These are phyloP conservation scores for Dothideomycetes sp. DNA, from an alignment of 2,329 filamentous ascomycete species.

Conservation along the genomic window DNA sequence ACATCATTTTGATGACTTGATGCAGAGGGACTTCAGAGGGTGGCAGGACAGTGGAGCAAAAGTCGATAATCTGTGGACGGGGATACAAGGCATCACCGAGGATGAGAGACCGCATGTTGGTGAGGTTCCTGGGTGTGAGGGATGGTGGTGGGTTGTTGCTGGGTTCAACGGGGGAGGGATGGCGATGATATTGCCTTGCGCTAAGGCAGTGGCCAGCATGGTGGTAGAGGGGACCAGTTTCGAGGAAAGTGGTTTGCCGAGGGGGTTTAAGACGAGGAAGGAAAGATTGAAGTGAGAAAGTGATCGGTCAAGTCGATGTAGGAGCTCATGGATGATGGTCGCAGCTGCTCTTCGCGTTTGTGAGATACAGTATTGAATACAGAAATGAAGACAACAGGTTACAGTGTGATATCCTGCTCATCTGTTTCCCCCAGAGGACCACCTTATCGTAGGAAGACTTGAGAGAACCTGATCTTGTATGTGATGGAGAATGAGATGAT, in stretches of 20 bases:
- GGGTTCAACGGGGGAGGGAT: slow-evolving; percentile 54
- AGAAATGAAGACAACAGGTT: too few species aligned
- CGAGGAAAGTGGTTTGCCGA: slow-evolving; percentile 42
- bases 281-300: slow-evolving; percentile 1
- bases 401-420: too few species aligned
- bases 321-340: too few species aligned
- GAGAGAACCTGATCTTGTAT: too few species aligned
- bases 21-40: slow-evolving; percentile 43
- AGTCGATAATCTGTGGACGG: slow-evolving; percentile 30
- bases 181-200: slow-evolving; percentile 37
- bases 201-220: slow-evolving; percentile 49
- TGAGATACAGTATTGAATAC: too few species aligned
- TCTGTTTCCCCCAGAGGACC: too few species aligned
- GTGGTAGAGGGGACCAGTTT: slow-evolving; percentile 28
- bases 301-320: too few species aligned
- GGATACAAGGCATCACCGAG: slow-evolving; percentile 44
- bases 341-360: too few species aligned
- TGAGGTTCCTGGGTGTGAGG: slow-evolving; percentile 38
- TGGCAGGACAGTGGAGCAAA: slow-evolving; percentile 26
- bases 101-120: slow-evolving; percentile 42
- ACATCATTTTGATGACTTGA: slow-evolving; percentile 39
- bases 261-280: slow-evolving; percentile 37
- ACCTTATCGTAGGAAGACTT: too few species aligned
- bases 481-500: too few species aligned
- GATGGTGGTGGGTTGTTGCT: slow-evolving; percentile 48